Conservation (phyloP, 1,139 yeast species). For the Yamadazyma atmosphaerica region DNA sequence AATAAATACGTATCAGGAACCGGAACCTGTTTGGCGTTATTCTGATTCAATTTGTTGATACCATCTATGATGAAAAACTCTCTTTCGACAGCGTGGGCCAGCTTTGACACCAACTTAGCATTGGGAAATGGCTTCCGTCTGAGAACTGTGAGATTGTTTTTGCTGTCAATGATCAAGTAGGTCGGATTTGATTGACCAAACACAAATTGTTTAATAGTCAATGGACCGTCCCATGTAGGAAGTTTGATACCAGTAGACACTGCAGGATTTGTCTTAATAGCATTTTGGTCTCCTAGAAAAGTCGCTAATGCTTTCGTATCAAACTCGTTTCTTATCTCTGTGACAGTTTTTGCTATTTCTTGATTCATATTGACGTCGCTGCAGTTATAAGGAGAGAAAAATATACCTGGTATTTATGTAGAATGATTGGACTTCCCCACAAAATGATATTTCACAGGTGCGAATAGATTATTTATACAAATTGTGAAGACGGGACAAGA, state of each 20-base stretch:
- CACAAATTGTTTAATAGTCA: conserved; percentile 50
- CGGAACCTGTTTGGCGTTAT: conserved; percentile 37
- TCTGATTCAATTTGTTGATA: conserved; percentile 34
- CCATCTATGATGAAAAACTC: conserved; percentile 58
- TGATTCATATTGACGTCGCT: conserved; percentile 16
- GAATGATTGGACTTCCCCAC: conserved; percentile 1
- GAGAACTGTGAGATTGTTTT: conserved; percentile 48
- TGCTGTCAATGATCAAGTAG: conserved; percentile 46
- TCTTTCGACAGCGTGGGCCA: conserved; percentile 68
- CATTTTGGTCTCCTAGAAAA: conserved; percentile 21
- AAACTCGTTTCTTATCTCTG: conserved; percentile 38
- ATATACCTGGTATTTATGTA: no score
- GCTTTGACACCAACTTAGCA: conserved; percentile 50
- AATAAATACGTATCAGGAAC: conserved; percentile 48
- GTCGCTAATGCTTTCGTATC: conserved; percentile 31
- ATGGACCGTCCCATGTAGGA: conserved; percentile 22
- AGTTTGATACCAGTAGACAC: conserved; percentile 22
- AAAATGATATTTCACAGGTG: no score
- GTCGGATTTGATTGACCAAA: conserved; percentile 74
- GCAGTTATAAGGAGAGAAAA: no score
- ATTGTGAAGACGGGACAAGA: no score
- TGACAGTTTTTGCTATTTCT: conserved; percentile 18
- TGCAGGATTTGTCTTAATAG: conserved; percentile 6
- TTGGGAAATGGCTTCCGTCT: conserved; percentile 64
- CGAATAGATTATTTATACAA: no score